phyloP scores from a whole-genome alignment of 176 grass and related monocot species.

The Aegilops tauschii region DNA sequence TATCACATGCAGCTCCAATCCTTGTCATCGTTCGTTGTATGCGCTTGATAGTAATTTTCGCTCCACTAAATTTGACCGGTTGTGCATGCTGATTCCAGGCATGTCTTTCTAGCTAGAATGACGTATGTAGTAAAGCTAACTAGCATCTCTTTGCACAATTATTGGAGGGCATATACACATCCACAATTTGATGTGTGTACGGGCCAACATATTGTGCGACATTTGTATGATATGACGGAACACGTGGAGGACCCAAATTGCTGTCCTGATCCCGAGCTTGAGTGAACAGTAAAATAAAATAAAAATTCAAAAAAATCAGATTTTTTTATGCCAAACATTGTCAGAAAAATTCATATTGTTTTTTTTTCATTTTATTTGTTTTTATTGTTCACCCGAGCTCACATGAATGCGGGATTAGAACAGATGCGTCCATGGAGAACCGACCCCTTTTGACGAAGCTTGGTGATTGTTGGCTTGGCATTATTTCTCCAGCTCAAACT shows the following conservation, averaged over 20 bases:
- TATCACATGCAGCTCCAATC: conserved; percentile 1
- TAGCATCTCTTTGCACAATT: background rate
- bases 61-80: background rate
- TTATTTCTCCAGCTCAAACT: too few relatives aligned
- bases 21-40: background rate
- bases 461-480: too few relatives aligned
- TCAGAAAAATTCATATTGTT: too few relatives aligned
- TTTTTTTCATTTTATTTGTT: too few relatives aligned
- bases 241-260: background rate
- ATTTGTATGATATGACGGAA: background rate
- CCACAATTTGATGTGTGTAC: background rate
- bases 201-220: background rate
- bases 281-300: too few relatives aligned
- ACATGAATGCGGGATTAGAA: too few relatives aligned
- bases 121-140: background rate
- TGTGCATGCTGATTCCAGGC: background rate
- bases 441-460: too few relatives aligned
- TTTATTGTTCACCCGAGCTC: too few relatives aligned
- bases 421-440: too few relatives aligned
- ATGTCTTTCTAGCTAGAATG: background rate
- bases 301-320: too few relatives aligned
- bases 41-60: background rate
- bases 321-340: too few relatives aligned
- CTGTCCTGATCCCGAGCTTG: too few relatives aligned
- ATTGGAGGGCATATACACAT: background rate